These are phyloP conservation scores for Cutaneotrichosporon arboriforme DNA, from an alignment of 1,284 basidiomycete genomes.

Conservation along the genomic window DNA sequence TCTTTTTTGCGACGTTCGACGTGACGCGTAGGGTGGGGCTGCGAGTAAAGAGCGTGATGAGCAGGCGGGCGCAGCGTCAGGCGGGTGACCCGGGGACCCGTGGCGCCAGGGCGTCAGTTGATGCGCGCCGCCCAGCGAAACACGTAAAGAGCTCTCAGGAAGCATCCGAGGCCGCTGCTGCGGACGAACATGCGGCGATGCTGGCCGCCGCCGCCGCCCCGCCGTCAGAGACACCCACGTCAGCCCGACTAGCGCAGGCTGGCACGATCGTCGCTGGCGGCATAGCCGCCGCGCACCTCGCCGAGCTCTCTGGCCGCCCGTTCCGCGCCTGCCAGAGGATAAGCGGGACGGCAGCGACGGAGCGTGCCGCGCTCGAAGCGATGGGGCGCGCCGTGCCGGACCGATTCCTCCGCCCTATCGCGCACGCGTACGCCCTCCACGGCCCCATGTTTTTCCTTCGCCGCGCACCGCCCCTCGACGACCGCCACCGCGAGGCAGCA, in stretches of 20 bases:
- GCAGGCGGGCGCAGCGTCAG: background rate
- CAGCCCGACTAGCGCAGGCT: constrained; percentile 44
- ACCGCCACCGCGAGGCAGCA: background rate
- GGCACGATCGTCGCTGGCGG: constrained; percentile 44
- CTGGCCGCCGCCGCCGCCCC: constrained; percentile 6
- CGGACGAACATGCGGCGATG: background rate
- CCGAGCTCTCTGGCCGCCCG: constrained; percentile 39
- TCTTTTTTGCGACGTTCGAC: constrained; percentile 48
- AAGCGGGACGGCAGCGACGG: background rate
- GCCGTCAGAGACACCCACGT: constrained; percentile 27
- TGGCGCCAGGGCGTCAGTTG: no score
- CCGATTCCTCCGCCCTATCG: constrained; percentile 5
- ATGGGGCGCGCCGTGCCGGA: constrained; percentile 2
- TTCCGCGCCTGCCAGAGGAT: constrained; percentile 22
- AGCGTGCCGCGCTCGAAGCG: constrained; percentile 4
- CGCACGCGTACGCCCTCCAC: constrained; percentile 15
- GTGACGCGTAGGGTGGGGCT: constrained; percentile 40
- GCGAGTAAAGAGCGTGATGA: constrained; percentile 29
- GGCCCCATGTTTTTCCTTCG: constrained; percentile 32
- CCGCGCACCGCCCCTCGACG: constrained; percentile 11
- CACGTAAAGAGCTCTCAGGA: background rate
- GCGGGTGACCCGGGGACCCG: background rate
- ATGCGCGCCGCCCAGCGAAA: no score
- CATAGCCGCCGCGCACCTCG: constrained; percentile 36
- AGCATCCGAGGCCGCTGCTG: background rate